These are phyloP conservation scores for Naganishia vaughanmartiniae DNA, from an alignment of 768 basidiomycete genomes.

Conservation along the genomic window DNA sequence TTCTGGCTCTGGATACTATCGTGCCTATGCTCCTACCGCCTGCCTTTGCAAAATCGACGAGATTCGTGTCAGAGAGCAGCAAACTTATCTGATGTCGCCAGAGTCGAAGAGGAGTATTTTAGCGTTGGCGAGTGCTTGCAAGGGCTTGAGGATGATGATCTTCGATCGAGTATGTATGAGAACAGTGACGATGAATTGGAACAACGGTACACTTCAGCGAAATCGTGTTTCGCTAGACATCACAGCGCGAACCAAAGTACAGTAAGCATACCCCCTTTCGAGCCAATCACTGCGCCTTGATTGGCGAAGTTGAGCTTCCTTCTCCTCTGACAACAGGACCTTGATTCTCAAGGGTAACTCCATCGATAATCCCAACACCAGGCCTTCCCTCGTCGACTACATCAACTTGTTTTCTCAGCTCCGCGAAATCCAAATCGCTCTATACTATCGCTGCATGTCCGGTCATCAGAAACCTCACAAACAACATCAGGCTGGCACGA, in stretches of 20 bases:
- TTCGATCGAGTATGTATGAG: background rate
- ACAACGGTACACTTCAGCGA: background rate
- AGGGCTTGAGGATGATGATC: background rate
- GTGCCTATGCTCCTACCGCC: background rate
- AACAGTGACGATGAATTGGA: background rate
- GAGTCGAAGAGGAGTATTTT: background rate
- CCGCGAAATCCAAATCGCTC: background rate
- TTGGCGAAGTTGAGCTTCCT: too few species aligned
- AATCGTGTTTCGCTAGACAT: background rate
- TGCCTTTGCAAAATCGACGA: constrained; percentile 5
- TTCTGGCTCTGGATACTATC: background rate
- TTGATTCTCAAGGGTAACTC: background rate
- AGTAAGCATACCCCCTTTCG: background rate
- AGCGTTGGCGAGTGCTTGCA: background rate
- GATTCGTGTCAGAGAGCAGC: background rate
- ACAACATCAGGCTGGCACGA: background rate
- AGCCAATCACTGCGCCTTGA: too few species aligned
- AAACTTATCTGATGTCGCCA: background rate
- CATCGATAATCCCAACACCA: background rate
- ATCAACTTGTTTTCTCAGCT: background rate
- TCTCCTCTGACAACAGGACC: too few species aligned
- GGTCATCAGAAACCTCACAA: background rate
- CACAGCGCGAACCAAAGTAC: background rate
- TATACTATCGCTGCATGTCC: background rate
- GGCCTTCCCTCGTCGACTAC: background rate